These are phyloP conservation scores for Globisporangium nunn DNA, from an alignment of 352 stramenopile genomes.

Conservation along the genomic window DNA sequence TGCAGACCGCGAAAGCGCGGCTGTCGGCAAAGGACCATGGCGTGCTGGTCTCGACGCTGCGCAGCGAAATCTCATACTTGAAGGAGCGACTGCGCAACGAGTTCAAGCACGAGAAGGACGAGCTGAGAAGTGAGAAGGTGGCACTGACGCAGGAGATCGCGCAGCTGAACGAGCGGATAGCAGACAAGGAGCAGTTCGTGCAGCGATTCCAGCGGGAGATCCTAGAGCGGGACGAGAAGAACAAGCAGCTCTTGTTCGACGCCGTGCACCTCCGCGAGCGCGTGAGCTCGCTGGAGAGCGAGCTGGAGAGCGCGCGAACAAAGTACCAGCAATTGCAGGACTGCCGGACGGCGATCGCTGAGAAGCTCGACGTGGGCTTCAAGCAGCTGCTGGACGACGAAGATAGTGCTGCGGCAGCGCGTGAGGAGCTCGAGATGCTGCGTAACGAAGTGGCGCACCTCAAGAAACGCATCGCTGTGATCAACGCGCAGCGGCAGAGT, in stretches of 20 bases:
- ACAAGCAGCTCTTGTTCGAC: slow-evolving; percentile 33
- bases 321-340: slow-evolving; percentile 59
- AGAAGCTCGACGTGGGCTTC: slow-evolving; percentile 63
- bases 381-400: slow-evolving; percentile 65
- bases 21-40: slow-evolving; percentile 41
- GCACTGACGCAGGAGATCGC: slow-evolving; percentile 37
- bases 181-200: slow-evolving; percentile 40
- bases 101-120: slow-evolving; percentile 57
- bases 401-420: slow-evolving; percentile 33
- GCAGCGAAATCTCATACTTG: slow-evolving; percentile 44
- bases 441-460: slow-evolving; percentile 31
- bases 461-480: slow-evolving; percentile 25
- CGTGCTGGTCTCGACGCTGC: slow-evolving; percentile 53
- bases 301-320: slow-evolving; percentile 26
- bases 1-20: slow-evolving; percentile 30
- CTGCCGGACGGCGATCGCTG: slow-evolving; percentile 34
- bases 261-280: slow-evolving; percentile 30
- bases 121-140: slow-evolving; percentile 27
- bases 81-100: slow-evolving; percentile 55
- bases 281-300: slow-evolving; percentile 28
- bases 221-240: slow-evolving; percentile 24
- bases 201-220: slow-evolving; percentile 40
- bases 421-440: slow-evolving; percentile 37
- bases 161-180: slow-evolving; percentile 22
- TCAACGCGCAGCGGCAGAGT: slow-evolving; percentile 23